Evolutionary conservation across 257 asterid genomes (phyloP), one percentile per base, ranked within the genome.

Genomic region (Lantana camara): DNA sequence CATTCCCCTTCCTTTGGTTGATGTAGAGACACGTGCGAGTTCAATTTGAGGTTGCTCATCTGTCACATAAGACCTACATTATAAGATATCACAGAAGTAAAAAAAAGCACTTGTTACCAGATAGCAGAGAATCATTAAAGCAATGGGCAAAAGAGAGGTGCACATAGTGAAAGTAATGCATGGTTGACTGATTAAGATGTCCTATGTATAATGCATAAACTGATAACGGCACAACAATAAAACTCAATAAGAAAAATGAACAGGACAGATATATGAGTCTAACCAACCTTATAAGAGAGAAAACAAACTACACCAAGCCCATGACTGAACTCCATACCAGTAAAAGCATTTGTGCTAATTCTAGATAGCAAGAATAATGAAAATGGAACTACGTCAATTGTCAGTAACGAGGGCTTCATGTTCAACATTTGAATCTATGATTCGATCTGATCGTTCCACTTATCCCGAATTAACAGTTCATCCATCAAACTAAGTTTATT

Each of bases 1-100:
- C 85, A 90, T 83, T 80, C 90, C 97, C 79, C 95, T 82, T 57
- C 99, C 99, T 77, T 85, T 93, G 32, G 78, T 60, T 65, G 75
- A 75, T 55, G 81, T 75, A 50, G 81, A 57, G 69, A 73, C 73
- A 48, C 86, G 72, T 57, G 71, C 78, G 58, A 87, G 78, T 69
- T 85, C 75, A 68, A 60, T 48, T 59, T 77, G 73, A 70, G 68
- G 78, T 27, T 70, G 72, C 60, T 79, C 90, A 85, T 93, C 96
- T 87, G 97, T 83, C 74, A 89, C 69, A 87, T 76, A 82, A 89
- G 83, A 70, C 89, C 86, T 83, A 83, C 83, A 75, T 60, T 70
- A 74, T 84, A 76, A 80, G 89, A 76, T 71, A 62, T 73, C 73
- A 71, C 63, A 73, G 72, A 71, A 70, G 69, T 52, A 71, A 77